Evolutionary conservation across 2,329 filamentous ascomycete genomes (phyloP).

Genomic region (Stagonosporopsis rhizophila): DNA sequence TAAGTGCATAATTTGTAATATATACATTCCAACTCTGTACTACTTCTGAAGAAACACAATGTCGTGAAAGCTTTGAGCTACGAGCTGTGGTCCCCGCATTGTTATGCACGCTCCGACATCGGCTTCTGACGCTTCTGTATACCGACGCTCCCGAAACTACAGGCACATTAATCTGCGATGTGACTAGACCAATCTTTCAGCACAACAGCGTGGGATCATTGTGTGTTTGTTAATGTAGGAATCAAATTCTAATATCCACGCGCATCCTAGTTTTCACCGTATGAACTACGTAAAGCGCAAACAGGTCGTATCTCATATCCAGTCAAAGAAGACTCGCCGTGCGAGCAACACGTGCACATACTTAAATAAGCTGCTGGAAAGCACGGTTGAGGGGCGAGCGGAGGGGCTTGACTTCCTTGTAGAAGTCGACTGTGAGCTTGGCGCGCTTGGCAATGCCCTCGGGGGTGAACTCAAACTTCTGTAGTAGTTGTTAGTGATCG

Average conservation of each 20-base stretch:
- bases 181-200: neutral
- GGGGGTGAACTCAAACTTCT: slow-evolving; percentile 99
- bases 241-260: slow-evolving; percentile 33
- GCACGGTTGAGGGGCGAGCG: slow-evolving; percentile 96
- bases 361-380: slow-evolving; percentile 95
- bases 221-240: slow-evolving; percentile 19
- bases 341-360: slow-evolving; percentile 8
- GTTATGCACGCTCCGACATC: neutral
- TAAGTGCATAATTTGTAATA: fast-evolving
- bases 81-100: neutral
- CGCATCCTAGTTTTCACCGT: slow-evolving; percentile 24
- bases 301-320: slow-evolving; percentile 23
- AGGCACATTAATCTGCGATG: neutral
- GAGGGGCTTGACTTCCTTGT: slow-evolving; percentile 87
- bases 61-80: no score
- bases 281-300: slow-evolving; percentile 24
- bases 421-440: slow-evolving; percentile 91
- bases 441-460: slow-evolving; percentile 97
- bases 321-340: slow-evolving; percentile 14
- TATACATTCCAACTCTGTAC: neutral
- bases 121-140: neutral
- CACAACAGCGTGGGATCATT: neutral
- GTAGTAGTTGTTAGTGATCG: slow-evolving; percentile 54
- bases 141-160: neutral
- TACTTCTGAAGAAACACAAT: no score